Evolutionary conservation across 495 filamentous ascomycete genomes (phyloP).

Genomic region (Penicillium waksmanii): DNA sequence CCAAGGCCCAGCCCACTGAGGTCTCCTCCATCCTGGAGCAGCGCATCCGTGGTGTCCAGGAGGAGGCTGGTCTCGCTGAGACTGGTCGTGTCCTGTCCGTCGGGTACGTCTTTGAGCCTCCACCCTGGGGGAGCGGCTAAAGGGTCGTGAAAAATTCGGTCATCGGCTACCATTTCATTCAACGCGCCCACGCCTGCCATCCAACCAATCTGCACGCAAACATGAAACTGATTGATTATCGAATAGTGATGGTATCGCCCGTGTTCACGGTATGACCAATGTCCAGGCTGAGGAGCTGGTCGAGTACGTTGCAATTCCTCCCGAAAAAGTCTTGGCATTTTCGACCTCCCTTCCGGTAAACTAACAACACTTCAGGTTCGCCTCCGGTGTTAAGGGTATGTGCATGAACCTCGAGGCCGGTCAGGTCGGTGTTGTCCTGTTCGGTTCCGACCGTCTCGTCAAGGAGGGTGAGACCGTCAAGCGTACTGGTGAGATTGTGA

Average conservation of each 20-base stretch:
- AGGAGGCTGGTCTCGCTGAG: constrained; percentile 95
- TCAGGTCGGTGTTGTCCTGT: constrained; percentile 99
- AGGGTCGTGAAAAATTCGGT: constrained; percentile 43
- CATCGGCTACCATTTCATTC: constrained; percentile 32
- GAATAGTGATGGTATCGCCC: constrained; percentile 97
- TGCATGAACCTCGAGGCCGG: constrained; percentile 99
- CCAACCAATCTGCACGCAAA: constrained; percentile 14
- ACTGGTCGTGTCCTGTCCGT: constrained; percentile 98
- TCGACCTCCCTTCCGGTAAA: constrained; percentile 20
- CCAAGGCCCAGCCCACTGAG: constrained; percentile 94
- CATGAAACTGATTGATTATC: constrained; percentile 27
- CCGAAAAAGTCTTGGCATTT: constrained; percentile 25
- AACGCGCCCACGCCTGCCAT: constrained; percentile 26
- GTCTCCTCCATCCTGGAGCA: constrained; percentile 99
- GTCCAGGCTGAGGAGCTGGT: constrained; percentile 99
- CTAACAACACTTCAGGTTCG: constrained; percentile 74
- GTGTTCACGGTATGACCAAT: constrained; percentile 99
- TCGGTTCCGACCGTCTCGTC: constrained; percentile 99
- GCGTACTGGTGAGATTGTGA: constrained; percentile 98
- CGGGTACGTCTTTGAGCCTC: constrained; percentile 71
- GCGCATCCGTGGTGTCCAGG: constrained; percentile 95
- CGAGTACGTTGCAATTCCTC: constrained; percentile 71
- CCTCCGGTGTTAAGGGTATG: constrained; percentile 99
- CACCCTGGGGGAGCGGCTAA: constrained; percentile 13
- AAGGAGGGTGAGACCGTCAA: constrained; percentile 99